Evolutionary conservation across 352 stramenopile species (phyloP).

Genomic region (Phytophthora melonis): DNA sequence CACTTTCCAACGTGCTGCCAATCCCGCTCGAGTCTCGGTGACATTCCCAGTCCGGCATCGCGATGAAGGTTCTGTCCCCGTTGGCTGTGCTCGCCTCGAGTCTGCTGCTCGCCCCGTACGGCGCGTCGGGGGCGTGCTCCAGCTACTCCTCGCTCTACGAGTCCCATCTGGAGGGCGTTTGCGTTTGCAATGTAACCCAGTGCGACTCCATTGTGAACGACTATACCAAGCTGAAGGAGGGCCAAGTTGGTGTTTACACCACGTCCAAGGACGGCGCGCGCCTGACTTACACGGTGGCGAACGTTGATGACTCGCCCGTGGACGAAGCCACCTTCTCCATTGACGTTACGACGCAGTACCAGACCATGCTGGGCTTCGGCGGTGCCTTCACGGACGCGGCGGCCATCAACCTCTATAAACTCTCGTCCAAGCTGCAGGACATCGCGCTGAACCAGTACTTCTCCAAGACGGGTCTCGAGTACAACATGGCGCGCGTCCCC

Average conservation of each 20-base stretch:
- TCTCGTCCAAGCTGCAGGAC: constrained; percentile 64
- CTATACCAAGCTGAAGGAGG: constrained; percentile 47
- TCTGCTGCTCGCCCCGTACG: constrained; percentile 16
- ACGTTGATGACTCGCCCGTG: constrained; percentile 31
- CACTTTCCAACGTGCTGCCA: not conserved
- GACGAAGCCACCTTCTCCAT: constrained; percentile 54
- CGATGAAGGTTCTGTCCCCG: constrained; percentile 19
- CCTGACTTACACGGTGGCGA: constrained; percentile 47
- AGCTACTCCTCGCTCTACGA: constrained; percentile 58
- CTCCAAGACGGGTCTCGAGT: constrained; percentile 71
- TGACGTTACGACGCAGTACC: constrained; percentile 63
- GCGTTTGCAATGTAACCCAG: constrained; percentile 58
- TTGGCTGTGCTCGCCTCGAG: constrained; percentile 7
- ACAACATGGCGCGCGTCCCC: constrained; percentile 84
- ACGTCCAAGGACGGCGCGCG: constrained; percentile 60
- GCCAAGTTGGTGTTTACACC: constrained; percentile 56
- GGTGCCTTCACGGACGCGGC: constrained; percentile 91
- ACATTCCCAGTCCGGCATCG: not conserved
- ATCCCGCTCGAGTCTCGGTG: not conserved
- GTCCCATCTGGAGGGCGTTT: constrained; percentile 56
- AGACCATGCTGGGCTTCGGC: constrained; percentile 90
- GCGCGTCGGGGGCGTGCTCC: constrained; percentile 36
- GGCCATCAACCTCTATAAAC: constrained; percentile 84
- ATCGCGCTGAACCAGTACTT: constrained; percentile 86
- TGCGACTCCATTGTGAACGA: constrained; percentile 64